phyloP scores from a whole-genome alignment of 1,284 basidiomycete species.

The Pseudozyma pruni region DNA sequence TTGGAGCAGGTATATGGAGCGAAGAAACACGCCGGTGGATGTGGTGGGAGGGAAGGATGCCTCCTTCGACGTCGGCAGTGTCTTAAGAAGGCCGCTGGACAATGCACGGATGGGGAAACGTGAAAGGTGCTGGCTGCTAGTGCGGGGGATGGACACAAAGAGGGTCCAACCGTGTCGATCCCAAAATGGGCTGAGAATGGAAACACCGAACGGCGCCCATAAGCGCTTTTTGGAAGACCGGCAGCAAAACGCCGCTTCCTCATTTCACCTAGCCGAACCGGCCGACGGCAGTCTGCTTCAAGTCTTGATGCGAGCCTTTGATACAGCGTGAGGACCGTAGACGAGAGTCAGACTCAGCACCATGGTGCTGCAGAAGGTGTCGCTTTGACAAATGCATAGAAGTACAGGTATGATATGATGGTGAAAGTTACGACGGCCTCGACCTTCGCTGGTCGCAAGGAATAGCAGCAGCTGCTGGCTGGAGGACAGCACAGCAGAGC shows the following conservation, averaged over 20 bases:
- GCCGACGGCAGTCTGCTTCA: constrained; percentile 4
- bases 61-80: neutral
- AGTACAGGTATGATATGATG: constrained; percentile 14
- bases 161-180: constrained; percentile 9
- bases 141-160: neutral
- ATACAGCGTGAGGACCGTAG: too few species aligned
- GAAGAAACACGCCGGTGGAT: neutral
- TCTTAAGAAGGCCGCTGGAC: neutral
- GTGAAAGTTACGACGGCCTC: too few species aligned
- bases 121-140: neutral
- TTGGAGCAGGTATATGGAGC: constrained; percentile 1
- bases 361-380: too few species aligned
- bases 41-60: neutral
- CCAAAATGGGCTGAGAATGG: constrained; percentile 17
- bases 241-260: neutral
- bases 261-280: constrained; percentile 6
- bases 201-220: neutral
- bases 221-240: constrained; percentile 5
- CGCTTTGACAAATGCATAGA: constrained; percentile 22
- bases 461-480: too few species aligned
- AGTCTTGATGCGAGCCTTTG: neutral
- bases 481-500: neutral
- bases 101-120: neutral
- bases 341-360: neutral
- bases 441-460: neutral